phyloP scores from a whole-genome alignment of 1,284 basidiomycete species.

The Sphaerobolus stellatus region DNA sequence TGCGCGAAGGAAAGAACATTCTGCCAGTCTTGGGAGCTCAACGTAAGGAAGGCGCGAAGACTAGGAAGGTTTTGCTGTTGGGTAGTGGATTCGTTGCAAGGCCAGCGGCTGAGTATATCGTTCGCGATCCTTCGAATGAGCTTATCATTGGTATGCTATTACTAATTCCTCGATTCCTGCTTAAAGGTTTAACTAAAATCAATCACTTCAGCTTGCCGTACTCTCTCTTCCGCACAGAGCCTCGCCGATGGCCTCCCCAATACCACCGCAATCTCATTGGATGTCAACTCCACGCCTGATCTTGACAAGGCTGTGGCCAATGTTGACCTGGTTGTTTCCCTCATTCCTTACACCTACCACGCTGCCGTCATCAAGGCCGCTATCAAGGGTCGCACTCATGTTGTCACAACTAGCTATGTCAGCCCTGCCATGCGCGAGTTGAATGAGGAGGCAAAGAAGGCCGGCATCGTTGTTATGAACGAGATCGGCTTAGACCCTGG shows the following conservation, averaged over 20 bases:
- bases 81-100: conserved; percentile 95
- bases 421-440: conserved; percentile 68
- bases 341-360: conserved; percentile 96
- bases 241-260: conserved; percentile 70
- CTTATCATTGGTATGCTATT: conserved; percentile 80
- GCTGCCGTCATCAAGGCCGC: conserved; percentile 91
- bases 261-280: conserved; percentile 77
- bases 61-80: conserved; percentile 84
- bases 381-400: conserved; percentile 91
- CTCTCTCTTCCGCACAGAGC: conserved; percentile 69
- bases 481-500: conserved; percentile 98
- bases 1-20: conserved; percentile 73
- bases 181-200: conserved; percentile 6
- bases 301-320: conserved; percentile 82
- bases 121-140: conserved; percentile 78
- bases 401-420: conserved; percentile 97
- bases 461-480: conserved; percentile 95
- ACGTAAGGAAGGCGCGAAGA: conserved; percentile 33
- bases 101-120: conserved; percentile 92
- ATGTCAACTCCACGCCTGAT: conserved; percentile 72
- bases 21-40: conserved; percentile 66
- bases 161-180: conserved; percentile 1
- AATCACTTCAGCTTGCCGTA: conserved; percentile 70
- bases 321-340: conserved; percentile 92
- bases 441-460: conserved; percentile 79